These are phyloP conservation scores for Centrapalus pauciflorus DNA, from an alignment of 129 eudicot genomes.

Conservation along the genomic window DNA sequence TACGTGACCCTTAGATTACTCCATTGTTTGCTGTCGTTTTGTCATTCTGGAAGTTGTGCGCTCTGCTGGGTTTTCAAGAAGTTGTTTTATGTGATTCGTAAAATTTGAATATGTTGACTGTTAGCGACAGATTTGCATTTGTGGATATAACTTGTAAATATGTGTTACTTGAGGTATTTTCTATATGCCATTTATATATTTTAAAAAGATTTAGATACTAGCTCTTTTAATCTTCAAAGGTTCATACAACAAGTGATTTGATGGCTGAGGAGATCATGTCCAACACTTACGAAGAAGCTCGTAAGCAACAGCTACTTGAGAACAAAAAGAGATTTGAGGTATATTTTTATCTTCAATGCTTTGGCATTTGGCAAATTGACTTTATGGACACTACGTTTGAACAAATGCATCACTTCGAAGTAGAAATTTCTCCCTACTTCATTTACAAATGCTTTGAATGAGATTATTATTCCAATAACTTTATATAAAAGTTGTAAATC, in stretches of 20 bases:
- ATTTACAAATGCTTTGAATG: background rate
- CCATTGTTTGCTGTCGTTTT: background rate
- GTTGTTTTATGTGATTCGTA: background rate
- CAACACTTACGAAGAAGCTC: slow-evolving; percentile 65
- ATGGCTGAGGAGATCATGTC: slow-evolving; percentile 34
- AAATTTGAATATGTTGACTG: background rate
- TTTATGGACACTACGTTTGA: background rate
- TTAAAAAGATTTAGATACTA: background rate
- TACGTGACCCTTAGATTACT: background rate
- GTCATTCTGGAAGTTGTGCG: background rate
- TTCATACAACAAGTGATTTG: slow-evolving; percentile 7
- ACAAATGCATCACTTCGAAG: no score
- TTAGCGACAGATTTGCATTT: background rate
- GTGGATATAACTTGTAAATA: background rate
- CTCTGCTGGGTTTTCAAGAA: background rate
- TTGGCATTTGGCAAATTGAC: background rate
- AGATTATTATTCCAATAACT: no score
- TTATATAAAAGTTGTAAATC: no score
- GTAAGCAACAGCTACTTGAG: slow-evolving; percentile 63
- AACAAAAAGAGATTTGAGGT: slow-evolving; percentile 69
- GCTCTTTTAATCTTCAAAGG: background rate
- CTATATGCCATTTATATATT: background rate
- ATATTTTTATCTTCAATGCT: background rate
- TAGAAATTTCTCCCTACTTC: background rate
- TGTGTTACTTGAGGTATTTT: background rate